These are phyloP conservation scores for Xylaria sp. DNA, from an alignment of 2,329 filamentous ascomycete species.

Conservation along the genomic window DNA sequence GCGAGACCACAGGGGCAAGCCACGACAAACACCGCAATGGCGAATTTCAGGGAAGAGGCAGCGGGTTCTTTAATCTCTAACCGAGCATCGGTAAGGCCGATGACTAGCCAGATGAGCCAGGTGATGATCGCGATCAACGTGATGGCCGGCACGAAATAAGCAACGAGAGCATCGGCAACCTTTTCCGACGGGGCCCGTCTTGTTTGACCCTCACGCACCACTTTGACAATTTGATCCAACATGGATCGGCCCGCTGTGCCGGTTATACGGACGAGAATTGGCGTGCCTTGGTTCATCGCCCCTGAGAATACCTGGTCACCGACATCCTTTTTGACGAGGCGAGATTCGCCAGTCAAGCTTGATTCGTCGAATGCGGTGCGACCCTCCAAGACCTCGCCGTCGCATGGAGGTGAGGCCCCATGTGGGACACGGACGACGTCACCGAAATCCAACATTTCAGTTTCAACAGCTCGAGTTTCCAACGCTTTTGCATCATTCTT, in stretches of 20 bases:
- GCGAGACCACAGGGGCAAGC: constrained; percentile 81
- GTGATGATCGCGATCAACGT: constrained; percentile 64
- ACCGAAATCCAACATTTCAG: constrained; percentile 70
- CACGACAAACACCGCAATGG: constrained; percentile 81
- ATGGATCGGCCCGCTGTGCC: constrained; percentile 64
- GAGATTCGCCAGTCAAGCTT: constrained; percentile 76
- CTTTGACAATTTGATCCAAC: constrained; percentile 73
- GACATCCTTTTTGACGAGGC: constrained; percentile 55
- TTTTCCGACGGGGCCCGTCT: constrained; percentile 70
- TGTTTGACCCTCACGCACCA: constrained; percentile 72
- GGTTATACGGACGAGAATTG: constrained; percentile 59
- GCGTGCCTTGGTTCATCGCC: constrained; percentile 64
- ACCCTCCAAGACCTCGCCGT: constrained; percentile 62
- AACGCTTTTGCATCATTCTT: constrained; percentile 36
- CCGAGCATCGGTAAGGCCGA: constrained; percentile 56
- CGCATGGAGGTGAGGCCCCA: constrained; percentile 78
- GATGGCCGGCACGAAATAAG: constrained; percentile 71
- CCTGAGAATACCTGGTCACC: constrained; percentile 66
- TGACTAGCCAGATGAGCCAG: constrained; percentile 64
- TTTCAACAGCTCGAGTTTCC: constrained; percentile 38
- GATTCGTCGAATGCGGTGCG: constrained; percentile 78
- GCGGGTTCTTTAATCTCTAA: constrained; percentile 34
- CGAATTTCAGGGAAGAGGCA: constrained; percentile 69
- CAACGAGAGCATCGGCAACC: constrained; percentile 65
- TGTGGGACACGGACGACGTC: constrained; percentile 71